Conservation (phyloP, 352 stramenopile species). For the Phytophthora uliginosa region DNA sequence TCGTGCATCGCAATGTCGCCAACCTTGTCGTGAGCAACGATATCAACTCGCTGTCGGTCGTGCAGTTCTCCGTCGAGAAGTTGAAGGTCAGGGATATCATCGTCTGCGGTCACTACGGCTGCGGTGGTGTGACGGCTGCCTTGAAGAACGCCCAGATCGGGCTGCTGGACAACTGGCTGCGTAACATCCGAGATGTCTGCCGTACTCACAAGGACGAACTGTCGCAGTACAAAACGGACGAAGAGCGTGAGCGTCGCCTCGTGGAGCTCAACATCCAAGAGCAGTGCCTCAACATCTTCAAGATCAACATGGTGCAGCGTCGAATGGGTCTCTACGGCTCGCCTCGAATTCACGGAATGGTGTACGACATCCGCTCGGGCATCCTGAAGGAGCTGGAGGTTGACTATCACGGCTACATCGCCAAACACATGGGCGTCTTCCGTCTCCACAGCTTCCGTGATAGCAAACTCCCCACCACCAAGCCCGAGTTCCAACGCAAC, state of each 20-base stretch:
- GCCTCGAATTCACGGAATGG: conserved; percentile 77
- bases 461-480: conserved; percentile 62
- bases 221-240: conserved; percentile 27
- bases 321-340: conserved; percentile 72
- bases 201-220: conserved; percentile 42
- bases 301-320: conserved; percentile 86
- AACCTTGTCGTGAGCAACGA: conserved; percentile 79
- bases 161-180: conserved; percentile 93
- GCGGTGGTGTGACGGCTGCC: conserved; percentile 84
- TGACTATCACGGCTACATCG: conserved; percentile 52
- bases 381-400: conserved; percentile 75
- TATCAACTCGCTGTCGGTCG: conserved; percentile 65
- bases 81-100: conserved; percentile 94
- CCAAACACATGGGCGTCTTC: conserved; percentile 63
- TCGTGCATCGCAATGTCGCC: conserved; percentile 93
- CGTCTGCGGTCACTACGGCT: conserved; percentile 93
- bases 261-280: conserved; percentile 90
- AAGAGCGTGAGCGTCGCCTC: conserved; percentile 48
- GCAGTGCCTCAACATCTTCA: conserved; percentile 89
- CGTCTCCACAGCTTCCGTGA: conserved; percentile 64
- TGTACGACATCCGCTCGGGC: conserved; percentile 76
- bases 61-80: conserved; percentile 87
- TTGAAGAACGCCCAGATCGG: conserved; percentile 81
- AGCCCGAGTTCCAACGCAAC: conserved; percentile 61
- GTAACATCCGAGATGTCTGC: conserved; percentile 88